Percentiles rank a stretch among this genome's conserved stretches.
phyloP scores from a whole-genome alignment of 2,329 filamentous ascomycete genomes.

The Aspergillus puulaauensis region DNA sequence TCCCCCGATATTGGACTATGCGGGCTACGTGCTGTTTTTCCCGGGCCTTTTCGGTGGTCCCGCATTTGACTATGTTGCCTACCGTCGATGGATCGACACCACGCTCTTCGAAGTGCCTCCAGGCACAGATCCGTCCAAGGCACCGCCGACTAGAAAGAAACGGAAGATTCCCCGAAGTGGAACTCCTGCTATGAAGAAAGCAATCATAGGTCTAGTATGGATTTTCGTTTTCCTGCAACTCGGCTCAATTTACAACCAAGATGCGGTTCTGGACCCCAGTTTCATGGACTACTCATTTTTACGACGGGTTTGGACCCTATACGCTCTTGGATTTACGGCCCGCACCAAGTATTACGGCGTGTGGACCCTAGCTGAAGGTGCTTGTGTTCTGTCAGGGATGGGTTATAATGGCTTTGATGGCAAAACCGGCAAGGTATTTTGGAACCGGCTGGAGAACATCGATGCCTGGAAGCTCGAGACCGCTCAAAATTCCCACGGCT shows the following conservation, averaged over 20 bases:
- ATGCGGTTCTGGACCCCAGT: conserved; percentile 62
- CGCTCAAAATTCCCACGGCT: conserved; percentile 90
- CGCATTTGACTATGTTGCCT: conserved; percentile 92
- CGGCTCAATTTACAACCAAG: conserved; percentile 63
- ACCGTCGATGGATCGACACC: conserved; percentile 87
- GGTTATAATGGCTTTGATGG: conserved; percentile 93
- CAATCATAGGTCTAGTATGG: conserved; percentile 71
- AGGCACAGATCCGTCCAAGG: conserved; percentile 79
- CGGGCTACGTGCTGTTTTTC: conserved; percentile 93
- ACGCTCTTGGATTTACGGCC: conserved; percentile 79
- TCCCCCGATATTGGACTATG: conserved; percentile 75
- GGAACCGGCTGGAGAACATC: conserved; percentile 89
- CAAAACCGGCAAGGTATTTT: conserved; percentile 78
- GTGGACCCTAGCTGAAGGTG: conserved; percentile 88
- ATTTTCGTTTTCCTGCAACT: conserved; percentile 75
- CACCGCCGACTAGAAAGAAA: conserved; percentile 82
- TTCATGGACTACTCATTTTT: conserved; percentile 69
- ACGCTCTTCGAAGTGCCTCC: conserved; percentile 88
- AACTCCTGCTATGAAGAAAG: conserved; percentile 78
- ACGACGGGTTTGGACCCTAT: conserved; percentile 72
- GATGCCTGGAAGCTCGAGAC: conserved; percentile 80
- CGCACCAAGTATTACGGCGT: conserved; percentile 96
- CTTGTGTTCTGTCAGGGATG: conserved; percentile 89
- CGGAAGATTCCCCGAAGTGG: conserved; percentile 89
- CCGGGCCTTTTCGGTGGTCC: conserved; percentile 86